These are phyloP conservation scores for Solanum gandarillasii DNA, from an alignment of 257 asterid genomes.

Conservation along the genomic window DNA sequence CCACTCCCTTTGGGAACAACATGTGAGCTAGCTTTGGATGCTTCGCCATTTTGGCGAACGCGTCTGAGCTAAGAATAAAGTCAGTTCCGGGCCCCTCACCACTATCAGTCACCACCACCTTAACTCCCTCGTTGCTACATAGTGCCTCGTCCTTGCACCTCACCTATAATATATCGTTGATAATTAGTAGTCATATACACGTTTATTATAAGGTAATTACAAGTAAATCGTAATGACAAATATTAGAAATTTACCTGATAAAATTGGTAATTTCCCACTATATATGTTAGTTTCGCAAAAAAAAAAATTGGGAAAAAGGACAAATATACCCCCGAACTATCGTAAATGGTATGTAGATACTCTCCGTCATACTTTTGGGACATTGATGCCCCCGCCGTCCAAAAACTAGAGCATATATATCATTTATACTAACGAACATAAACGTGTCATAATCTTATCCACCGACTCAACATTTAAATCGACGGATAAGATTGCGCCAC, in stretches of 20 bases:
- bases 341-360: no score
- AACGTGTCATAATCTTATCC: no score
- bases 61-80: slow-evolving; percentile 8
- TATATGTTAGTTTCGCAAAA: no score
- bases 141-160: slow-evolving; percentile 13
- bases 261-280: background rate
- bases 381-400: no score
- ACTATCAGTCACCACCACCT: slow-evolving; percentile 17
- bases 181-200: background rate
- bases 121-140: slow-evolving; percentile 12
- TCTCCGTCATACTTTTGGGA: no score
- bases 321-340: no score
- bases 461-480: no score
- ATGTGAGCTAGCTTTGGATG: background rate
- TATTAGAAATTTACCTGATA: background rate
- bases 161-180: slow-evolving; percentile 6
- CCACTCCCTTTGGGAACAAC: slow-evolving; percentile 13
- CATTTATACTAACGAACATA: no score
- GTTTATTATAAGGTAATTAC: background rate
- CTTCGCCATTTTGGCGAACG: slow-evolving; percentile 9
- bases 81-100: slow-evolving; percentile 14
- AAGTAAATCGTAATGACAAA: background rate
- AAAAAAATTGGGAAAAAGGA: no score
- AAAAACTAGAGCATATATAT: no score
- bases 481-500: no score